A percentile compares a stretch with the other conserved stretches of the same genome.
Conservation (phyloP, 139 green algal genomes). For the Nannochloris sp. region DNA sequence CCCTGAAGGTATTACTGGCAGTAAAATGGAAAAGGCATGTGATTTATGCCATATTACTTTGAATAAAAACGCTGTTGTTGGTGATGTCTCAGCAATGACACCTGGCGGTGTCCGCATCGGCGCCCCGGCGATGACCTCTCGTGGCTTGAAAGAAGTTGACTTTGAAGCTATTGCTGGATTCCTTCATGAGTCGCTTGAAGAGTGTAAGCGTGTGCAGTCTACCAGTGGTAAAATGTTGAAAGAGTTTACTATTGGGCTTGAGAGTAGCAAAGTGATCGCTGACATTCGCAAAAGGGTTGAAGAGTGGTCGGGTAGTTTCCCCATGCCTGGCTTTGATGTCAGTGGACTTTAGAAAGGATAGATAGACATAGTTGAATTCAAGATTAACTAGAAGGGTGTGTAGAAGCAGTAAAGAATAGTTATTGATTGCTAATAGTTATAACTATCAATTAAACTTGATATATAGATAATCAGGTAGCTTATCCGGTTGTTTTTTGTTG, state of each 20-base stretch:
- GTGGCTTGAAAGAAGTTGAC: constrained; percentile 47
- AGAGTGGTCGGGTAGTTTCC: constrained; percentile 40
- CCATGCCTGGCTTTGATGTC: constrained; percentile 56
- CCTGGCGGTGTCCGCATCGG: constrained; percentile 79
- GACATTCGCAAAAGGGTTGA: constrained; percentile 36
- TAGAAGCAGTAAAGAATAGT: no score
- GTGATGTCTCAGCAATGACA: constrained; percentile 68
- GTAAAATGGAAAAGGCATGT: constrained; percentile 80
- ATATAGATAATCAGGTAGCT: background rate
- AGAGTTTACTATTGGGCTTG: constrained; percentile 18
- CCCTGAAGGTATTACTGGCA: constrained; percentile 68
- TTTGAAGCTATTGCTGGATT: constrained; percentile 34
- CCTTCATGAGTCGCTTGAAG: constrained; percentile 51
- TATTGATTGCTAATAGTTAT: no score
- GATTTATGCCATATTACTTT: constrained; percentile 83
- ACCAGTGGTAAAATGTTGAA: constrained; percentile 11
- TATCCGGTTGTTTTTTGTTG: background rate
- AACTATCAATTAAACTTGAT: background rate
- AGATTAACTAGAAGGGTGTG: no score
- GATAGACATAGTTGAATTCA: no score
- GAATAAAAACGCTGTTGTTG: constrained; percentile 88
- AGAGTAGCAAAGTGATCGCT: constrained; percentile 25
- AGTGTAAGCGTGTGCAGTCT: constrained; percentile 72
- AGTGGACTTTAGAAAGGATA: constrained; percentile 1
- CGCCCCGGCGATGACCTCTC: constrained; percentile 76